These are phyloP conservation scores for Sclerotinia trifoliorum DNA, from an alignment of 2,329 filamentous ascomycete genomes.

Conservation along the genomic window DNA sequence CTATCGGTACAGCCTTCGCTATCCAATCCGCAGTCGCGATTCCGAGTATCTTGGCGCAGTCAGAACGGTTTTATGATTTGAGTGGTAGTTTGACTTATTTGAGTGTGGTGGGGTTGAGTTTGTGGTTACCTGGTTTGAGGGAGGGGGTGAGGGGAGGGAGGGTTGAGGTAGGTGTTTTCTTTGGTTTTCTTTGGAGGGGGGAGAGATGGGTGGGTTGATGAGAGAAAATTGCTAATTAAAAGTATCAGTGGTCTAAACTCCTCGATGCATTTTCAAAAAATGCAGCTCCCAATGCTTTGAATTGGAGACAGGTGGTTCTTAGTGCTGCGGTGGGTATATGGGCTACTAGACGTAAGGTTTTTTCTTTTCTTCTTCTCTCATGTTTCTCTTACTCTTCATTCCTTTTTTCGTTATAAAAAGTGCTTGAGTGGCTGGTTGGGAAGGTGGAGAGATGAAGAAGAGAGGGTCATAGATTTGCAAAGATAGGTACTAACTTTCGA, in stretches of 20 bases:
- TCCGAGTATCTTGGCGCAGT: slow-evolving; percentile 58
- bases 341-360: slow-evolving; percentile 55
- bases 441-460: background rate
- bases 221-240: background rate
- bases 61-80: slow-evolving; percentile 68
- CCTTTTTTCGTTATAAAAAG: background rate
- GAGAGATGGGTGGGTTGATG: too few relatives aligned
- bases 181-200: background rate
- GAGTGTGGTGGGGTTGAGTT: background rate
- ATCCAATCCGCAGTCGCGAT: slow-evolving; percentile 62
- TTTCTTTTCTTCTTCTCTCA: background rate
- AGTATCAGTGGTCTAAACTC: slow-evolving; percentile 45
- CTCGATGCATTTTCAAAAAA: slow-evolving; percentile 46
- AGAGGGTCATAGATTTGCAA: accelerated
- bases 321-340: slow-evolving; percentile 59
- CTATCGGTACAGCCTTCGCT: slow-evolving; percentile 60
- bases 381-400: background rate
- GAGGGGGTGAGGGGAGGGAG: background rate
- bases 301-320: slow-evolving; percentile 61
- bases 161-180: background rate
- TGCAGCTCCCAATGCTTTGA: slow-evolving; percentile 46
- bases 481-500: background rate
- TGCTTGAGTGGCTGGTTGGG: background rate
- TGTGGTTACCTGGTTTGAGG: background rate
- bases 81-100: slow-evolving; percentile 29